Evolutionary conservation across 352 stramenopile species (phyloP).

Genomic region (Pythium insidiosum): DNA sequence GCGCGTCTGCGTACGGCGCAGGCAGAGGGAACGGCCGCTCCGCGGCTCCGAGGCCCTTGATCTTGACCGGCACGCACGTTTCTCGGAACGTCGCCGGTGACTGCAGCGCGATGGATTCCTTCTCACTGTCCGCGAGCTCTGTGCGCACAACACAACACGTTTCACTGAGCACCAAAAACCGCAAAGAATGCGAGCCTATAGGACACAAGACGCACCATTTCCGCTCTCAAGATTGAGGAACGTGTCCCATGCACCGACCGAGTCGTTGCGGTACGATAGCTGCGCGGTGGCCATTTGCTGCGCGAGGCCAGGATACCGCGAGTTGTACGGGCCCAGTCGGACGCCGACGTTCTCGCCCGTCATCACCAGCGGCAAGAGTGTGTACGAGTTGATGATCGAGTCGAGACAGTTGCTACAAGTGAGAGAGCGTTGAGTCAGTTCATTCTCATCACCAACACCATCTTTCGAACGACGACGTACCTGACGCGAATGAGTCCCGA

Average conservation of each 20-base stretch:
- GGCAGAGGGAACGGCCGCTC: constrained; percentile 80
- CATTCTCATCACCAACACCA: not conserved
- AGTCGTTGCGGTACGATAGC: constrained; percentile 42
- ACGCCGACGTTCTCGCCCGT: constrained; percentile 94
- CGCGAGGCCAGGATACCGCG: constrained; percentile 88
- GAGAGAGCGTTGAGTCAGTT: not conserved
- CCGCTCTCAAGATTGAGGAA: constrained; percentile 69
- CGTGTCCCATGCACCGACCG: constrained; percentile 41
- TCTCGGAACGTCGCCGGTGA: constrained; percentile 50
- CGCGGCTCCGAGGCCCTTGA: constrained; percentile 17
- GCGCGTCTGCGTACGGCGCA: constrained; percentile 47
- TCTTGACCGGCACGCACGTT: constrained; percentile 65
- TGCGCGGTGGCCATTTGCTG: constrained; percentile 52
- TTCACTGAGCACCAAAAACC: not conserved
- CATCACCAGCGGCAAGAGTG: constrained; percentile 86
- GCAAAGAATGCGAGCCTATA: too few relatives aligned
- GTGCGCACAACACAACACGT: not conserved
- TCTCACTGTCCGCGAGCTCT: constrained; percentile 28
- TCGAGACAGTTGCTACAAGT: constrained; percentile 91
- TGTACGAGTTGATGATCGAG: constrained; percentile 89
- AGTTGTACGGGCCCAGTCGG: constrained; percentile 94
- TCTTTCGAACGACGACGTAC: constrained; percentile 17
- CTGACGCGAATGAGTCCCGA: constrained; percentile 84
- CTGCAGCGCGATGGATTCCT: constrained; percentile 50
- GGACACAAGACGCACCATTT: constrained; percentile 30